These are phyloP conservation scores for Santalum album DNA, from an alignment of 164 flowering plant genomes.

Conservation along the genomic window DNA sequence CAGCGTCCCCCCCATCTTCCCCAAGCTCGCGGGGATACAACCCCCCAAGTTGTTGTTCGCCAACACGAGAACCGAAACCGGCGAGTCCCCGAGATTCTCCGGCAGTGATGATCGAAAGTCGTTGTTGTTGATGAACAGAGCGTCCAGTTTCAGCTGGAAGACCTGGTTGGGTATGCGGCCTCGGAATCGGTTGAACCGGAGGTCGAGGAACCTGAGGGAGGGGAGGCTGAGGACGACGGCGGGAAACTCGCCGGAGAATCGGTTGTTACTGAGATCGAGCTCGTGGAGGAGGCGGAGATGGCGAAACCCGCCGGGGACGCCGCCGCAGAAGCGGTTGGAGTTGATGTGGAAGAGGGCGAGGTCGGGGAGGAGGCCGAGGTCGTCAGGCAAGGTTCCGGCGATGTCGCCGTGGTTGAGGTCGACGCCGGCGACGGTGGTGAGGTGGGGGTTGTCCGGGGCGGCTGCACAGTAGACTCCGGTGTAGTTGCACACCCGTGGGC, in stretches of 20 bases:
- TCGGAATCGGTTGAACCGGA: constrained; percentile 54
- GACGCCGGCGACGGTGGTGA: constrained; percentile 64
- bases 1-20: constrained; percentile 32
- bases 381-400: constrained; percentile 45
- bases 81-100: constrained; percentile 50
- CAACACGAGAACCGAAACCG: constrained; percentile 56
- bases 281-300: constrained; percentile 42
- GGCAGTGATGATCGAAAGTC: constrained; percentile 37
- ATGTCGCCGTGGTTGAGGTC: constrained; percentile 67
- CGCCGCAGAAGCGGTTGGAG: constrained; percentile 53
- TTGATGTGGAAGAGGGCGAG: constrained; percentile 70
- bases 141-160: constrained; percentile 60
- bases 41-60: constrained; percentile 45
- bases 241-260: constrained; percentile 48
- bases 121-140: constrained; percentile 74
- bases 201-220: constrained; percentile 49
- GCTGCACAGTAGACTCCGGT: constrained; percentile 74
- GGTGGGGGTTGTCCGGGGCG: constrained; percentile 45
- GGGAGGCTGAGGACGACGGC: constrained; percentile 37
- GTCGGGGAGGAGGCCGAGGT: constrained; percentile 62
- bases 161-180: constrained; percentile 49
- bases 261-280: constrained; percentile 75
- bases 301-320: constrained; percentile 35
- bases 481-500: constrained; percentile 61
- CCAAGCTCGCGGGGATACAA: constrained; percentile 35